Base-by-base conservation (phyloP, 1,284 basidiomycete species). In the Agroathelia rolfsii region DNA sequence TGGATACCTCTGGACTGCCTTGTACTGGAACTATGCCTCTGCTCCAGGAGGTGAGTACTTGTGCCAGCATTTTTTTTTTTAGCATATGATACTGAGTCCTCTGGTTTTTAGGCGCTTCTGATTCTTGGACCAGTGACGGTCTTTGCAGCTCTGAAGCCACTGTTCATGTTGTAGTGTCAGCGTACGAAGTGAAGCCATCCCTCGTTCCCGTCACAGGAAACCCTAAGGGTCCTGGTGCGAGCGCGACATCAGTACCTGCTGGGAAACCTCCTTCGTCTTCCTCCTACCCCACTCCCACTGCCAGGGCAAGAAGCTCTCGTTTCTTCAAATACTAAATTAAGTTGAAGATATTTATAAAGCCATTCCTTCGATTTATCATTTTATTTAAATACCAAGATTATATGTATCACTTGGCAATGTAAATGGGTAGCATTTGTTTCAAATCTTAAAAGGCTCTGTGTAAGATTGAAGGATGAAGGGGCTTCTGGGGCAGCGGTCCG, bases 1-100 rank as follows among this genome's bases (percentile, higher is more conserved):
- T 30, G 68, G 62, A 7, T 56, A 64, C 42, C 55, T 72, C 8
- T 76, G 69, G 69, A 68, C 63, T 4, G 69, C 72, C 10, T 69
- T 66, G 31, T 71, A 67, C 66, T 76, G 73, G 72, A 62, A 61
- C 26, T 52, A 68, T 44, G 47, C 42, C 40, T 62, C 69, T 35
- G 38, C 44, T 5, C 69, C 71, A 2, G 68, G 68, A 35, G 68
- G 65, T 52, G 19, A 30, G 41, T 41, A 41, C n/a, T 42, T 31
- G 15, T 38, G 26, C 20, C 28, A 30, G n/a, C 24, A n/a, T 33
- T 20, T 27, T 8, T 12, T 37, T 14, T 25, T 16, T 3, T 19
- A 11, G 18, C 10, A 24, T 3, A 12, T 22, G n/a, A 25, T 6
- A 37, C 13, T 3, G 19, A 8, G 21, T 38, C 16, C 10, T 5